Evolutionary conservation across 495 filamentous ascomycete species (phyloP), one percentile per base, ranked within the genome.

Genomic region (Aspergillus baeticus): DNA sequence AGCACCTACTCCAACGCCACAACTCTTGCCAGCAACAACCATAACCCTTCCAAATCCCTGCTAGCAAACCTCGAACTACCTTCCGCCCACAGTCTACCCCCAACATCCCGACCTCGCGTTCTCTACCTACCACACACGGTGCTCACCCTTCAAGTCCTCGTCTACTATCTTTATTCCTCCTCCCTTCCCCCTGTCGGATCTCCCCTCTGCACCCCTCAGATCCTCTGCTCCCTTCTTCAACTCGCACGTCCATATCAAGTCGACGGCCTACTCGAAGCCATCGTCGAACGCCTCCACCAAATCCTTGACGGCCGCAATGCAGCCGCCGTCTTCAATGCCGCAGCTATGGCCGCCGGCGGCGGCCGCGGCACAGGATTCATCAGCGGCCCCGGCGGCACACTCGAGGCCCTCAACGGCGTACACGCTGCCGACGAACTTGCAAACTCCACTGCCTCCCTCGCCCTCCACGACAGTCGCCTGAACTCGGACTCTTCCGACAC

Each of bases 271-370:
- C 79, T 98, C 0, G 94, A 98, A 71, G 90, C 91, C 1, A 87
- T 89, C 6, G 90, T 98, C 11, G 91, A 96, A 67, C 87, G 93
- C 17, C 84, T 98, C 6, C 94, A 98, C 65, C 84, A 89, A 51
- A 83, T 93, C 7, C 85, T 98, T 3, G 95, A 98, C 63, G 90
- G 87, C 11, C 81, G 92, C 45, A 98, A 98, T 65, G 92, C 94
- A 0, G 95, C 94, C 0, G 94, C 95, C 14, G 91, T 98, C 13
- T 98, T 98, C 81, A 98, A 98, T 60, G 94, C 95, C 0, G 92
- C 93, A 0, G 94, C 94, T 44, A 98, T 98, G 94, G 95, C 93
- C 3, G 95, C 95, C 7, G 94, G 95, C 1, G 91, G 93, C 22
- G 94, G 95, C 1, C 79, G 90, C 2, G 88, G 87, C 50, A 88